Base-by-base conservation (phyloP, 2,329 filamentous ascomycete species). In the Aspergillus versicolor region DNA sequence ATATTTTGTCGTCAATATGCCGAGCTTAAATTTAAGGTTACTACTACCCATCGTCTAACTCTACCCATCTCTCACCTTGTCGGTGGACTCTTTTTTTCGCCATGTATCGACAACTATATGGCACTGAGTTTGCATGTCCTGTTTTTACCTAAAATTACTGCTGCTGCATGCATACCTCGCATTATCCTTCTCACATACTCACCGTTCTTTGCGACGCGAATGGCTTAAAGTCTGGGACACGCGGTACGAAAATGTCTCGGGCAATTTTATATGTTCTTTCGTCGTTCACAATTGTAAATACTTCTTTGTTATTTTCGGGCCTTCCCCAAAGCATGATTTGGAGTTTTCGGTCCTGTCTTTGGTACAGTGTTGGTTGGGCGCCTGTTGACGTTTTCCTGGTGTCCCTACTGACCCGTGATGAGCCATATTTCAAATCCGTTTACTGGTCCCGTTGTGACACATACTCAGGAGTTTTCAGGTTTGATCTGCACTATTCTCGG, bases 121-220 rank as follows among this genome's bases (percentile, higher is more conserved):
- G 53, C 62, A 46, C 60, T 56, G 48, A 54, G 56, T 57, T 60
- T 54, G 60, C 57, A 55, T 61, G 49, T 67, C 63, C 64, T 56
- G 49, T 40, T 41, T 52, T 43, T 11, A 17, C 24, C 24, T 13
- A 15, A 22, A n/a, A 17, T 22, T 51, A 17, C n/a, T 51, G 8
- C 40, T 46, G 41, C 24, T 46, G 19, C 37, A 12, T 38, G 17
- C 27, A 19, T 32, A 40, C 32, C 43, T 17, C 30, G 15, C 21
- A 11, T 45, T 41, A 30, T 34, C n/a, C 45, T 41, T 56, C 43
- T 42, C 38, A 34, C 13, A 41, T 41, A 21, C 8, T n/a, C 34
- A 17, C 15, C 42, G 9, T 27, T 22, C 15, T 15, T 19, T 8
- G 12, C n/a, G 12, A 3, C 8, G 12, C n/a, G 12, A 5, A 30